Conservation (phyloP, 306 rosid species). For the Vigna nakashimae region DNA sequence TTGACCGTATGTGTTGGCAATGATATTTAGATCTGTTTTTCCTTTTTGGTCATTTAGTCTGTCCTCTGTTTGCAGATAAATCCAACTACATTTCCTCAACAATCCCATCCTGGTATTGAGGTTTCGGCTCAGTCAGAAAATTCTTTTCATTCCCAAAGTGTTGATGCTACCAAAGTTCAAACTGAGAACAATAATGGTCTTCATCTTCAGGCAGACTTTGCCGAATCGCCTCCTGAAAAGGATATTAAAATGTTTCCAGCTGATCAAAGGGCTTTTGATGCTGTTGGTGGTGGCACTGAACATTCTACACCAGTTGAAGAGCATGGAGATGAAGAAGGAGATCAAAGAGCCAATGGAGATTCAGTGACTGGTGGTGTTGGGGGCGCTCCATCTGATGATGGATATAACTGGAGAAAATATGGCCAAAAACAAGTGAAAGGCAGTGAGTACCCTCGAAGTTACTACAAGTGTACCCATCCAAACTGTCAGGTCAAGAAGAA, state of each 20-base stretch:
- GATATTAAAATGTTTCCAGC: conserved; percentile 52
- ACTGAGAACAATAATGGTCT: conserved; percentile 57
- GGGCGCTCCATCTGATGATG: conserved; percentile 80
- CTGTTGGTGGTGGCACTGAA: conserved; percentile 51
- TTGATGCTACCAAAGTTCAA: conserved; percentile 57
- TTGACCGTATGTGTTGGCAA: conserved; percentile 23
- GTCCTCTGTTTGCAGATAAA: conserved; percentile 58
- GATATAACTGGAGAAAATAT: conserved; percentile 95
- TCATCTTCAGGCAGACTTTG: conserved; percentile 60
- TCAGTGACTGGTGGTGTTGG: conserved; percentile 64
- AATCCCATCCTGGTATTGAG: conserved; percentile 62
- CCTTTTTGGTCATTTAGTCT: conserved; percentile 40
- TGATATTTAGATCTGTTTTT: conserved; percentile 16
- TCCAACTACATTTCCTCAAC: conserved; percentile 57
- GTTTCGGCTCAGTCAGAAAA: conserved; percentile 64
- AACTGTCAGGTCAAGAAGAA: conserved; percentile 93
- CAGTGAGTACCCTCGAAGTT: conserved; percentile 94
- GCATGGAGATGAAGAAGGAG: conserved; percentile 76
- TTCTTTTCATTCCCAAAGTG: conserved; percentile 62
- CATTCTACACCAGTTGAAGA: conserved; percentile 72
- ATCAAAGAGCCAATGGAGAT: conserved; percentile 75
- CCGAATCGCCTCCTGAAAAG: conserved; percentile 53
- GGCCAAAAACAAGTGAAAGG: conserved; percentile 99
- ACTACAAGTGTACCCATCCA: conserved; percentile 88
- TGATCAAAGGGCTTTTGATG: conserved; percentile 61